These are phyloP conservation scores for Cryomyces antarcticus DNA, from an alignment of 495 filamentous ascomycete species.

Conservation along the genomic window DNA sequence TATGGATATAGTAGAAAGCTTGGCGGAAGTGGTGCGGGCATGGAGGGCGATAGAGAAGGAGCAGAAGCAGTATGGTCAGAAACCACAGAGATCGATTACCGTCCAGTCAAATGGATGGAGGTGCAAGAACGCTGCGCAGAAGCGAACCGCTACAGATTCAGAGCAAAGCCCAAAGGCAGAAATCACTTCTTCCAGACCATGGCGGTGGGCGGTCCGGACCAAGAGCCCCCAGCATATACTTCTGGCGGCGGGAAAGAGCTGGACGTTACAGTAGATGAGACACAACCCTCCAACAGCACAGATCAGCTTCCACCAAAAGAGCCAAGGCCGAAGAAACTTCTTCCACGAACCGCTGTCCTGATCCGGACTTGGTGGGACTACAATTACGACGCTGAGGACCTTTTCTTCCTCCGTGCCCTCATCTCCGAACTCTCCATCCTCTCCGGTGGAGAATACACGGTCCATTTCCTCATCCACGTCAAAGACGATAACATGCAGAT, in stretches of 20 bases:
- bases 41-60: conserved; percentile 61
- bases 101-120: conserved; percentile 50
- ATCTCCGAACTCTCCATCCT: conserved; percentile 40
- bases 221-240: not conserved
- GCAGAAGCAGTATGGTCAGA: conserved; percentile 53
- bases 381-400: conserved; percentile 23
- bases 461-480: conserved; percentile 48
- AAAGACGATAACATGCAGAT: conserved; percentile 43
- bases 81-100: conserved; percentile 44
- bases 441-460: conserved; percentile 40
- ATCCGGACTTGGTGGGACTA: conserved; percentile 46
- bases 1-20: conserved; percentile 56
- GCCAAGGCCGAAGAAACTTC: conserved; percentile 3
- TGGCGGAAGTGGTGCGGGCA: conserved; percentile 64
- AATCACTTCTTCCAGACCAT: conserved; percentile 26
- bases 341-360: conserved; percentile 38
- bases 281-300: not conserved
- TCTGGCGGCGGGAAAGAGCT: conserved; percentile 6
- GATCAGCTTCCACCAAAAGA: not conserved
- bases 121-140: conserved; percentile 48
- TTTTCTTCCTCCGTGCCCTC: conserved; percentile 29
- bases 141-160: conserved; percentile 53
- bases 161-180: conserved; percentile 21
- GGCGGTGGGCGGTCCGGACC: conserved; percentile 17
- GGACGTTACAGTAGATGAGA: not conserved